Evolutionary conservation across 805 yeast species (phyloP).

Genomic region (Tetrapisispora arboricola): DNA sequence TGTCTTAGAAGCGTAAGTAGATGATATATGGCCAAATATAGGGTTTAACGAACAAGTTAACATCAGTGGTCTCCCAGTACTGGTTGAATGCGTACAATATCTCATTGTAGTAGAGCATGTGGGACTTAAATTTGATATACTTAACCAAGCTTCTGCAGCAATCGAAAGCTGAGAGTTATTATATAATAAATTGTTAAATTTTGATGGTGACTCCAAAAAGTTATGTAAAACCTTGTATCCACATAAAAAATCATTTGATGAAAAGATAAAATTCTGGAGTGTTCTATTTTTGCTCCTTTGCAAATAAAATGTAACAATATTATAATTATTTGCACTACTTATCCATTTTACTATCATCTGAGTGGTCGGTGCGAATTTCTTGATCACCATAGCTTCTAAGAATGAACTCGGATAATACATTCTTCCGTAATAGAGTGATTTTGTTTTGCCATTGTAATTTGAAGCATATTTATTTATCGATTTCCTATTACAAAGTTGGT

Average conservation of each 20-base stretch:
- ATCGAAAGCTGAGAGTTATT: constrained; percentile 58
- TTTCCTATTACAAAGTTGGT: constrained; percentile 43
- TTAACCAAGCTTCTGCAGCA: constrained; percentile 88
- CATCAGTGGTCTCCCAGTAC: constrained; percentile 83
- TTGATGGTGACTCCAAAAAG: constrained; percentile 33
- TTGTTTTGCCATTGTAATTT: constrained; percentile 12
- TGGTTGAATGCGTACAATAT: constrained; percentile 74
- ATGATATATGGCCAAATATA: constrained; percentile 75
- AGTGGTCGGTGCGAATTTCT: constrained; percentile 45
- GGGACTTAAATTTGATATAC: constrained; percentile 73
- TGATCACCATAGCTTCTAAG: constrained; percentile 77
- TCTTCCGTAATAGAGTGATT: constrained; percentile 65
- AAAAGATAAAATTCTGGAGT: constrained; percentile 65
- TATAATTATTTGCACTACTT: constrained; percentile 51
- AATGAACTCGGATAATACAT: constrained; percentile 81
- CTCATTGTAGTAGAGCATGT: constrained; percentile 80
- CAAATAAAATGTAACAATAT: constrained; percentile 54
- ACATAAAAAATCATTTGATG: constrained; percentile 71
- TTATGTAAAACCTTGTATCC: constrained; percentile 78
- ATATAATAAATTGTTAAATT: constrained; percentile 34
- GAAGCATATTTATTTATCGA: constrained; percentile 10
- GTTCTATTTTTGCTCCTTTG: constrained; percentile 57
- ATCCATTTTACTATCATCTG: constrained; percentile 69
- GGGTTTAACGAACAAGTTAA: constrained; percentile 85
- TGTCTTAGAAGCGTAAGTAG: constrained; percentile 80